Evolutionary conservation across 1,284 basidiomycete genomes (phyloP).

Genomic region (Puccinia brachypodii): DNA sequence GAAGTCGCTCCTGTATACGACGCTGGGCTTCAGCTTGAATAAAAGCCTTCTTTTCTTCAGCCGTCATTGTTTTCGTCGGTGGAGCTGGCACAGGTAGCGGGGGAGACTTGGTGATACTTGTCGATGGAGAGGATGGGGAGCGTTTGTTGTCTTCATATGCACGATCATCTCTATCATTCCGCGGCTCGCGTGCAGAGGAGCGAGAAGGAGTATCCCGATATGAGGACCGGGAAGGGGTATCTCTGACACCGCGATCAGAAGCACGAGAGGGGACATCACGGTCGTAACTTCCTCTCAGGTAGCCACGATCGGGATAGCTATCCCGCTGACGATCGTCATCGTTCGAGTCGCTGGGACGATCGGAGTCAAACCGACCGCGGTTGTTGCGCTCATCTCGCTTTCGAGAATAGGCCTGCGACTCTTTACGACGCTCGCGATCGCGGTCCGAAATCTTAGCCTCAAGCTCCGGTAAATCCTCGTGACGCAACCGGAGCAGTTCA

Average conservation of each 20-base stretch:
- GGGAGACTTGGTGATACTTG: slow-evolving; percentile 59
- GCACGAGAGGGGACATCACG: slow-evolving; percentile 52
- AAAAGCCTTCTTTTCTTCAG: slow-evolving; percentile 78
- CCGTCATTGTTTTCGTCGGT: slow-evolving; percentile 72
- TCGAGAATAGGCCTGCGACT: slow-evolving; percentile 61
- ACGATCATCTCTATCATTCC: slow-evolving; percentile 53
- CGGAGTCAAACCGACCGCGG: slow-evolving; percentile 57
- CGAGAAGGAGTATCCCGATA: slow-evolving; percentile 57
- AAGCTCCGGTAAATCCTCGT: slow-evolving; percentile 86
- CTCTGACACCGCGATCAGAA: slow-evolving; percentile 24
- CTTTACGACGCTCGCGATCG: slow-evolving; percentile 76
- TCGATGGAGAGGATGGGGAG: slow-evolving; percentile 53
- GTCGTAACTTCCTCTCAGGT: slow-evolving; percentile 59
- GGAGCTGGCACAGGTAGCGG: slow-evolving; percentile 63
- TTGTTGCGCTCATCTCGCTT: slow-evolving; percentile 85
- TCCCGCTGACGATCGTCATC: slow-evolving; percentile 33
- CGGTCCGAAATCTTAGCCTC: slow-evolving; percentile 80
- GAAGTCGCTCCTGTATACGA: slow-evolving; percentile 81
- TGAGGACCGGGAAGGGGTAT: slow-evolving; percentile 56
- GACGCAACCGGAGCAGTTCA: slow-evolving; percentile 80
- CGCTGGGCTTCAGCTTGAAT: slow-evolving; percentile 79
- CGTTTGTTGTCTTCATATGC: slow-evolving; percentile 45
- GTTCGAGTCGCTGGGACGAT: not conserved
- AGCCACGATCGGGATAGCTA: slow-evolving; percentile 55
- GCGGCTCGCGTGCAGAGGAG: slow-evolving; percentile 56